Evolutionary conservation across 139 green algal genomes (phyloP).

Genomic region (Auxenochlorella pyrenoidosa): DNA sequence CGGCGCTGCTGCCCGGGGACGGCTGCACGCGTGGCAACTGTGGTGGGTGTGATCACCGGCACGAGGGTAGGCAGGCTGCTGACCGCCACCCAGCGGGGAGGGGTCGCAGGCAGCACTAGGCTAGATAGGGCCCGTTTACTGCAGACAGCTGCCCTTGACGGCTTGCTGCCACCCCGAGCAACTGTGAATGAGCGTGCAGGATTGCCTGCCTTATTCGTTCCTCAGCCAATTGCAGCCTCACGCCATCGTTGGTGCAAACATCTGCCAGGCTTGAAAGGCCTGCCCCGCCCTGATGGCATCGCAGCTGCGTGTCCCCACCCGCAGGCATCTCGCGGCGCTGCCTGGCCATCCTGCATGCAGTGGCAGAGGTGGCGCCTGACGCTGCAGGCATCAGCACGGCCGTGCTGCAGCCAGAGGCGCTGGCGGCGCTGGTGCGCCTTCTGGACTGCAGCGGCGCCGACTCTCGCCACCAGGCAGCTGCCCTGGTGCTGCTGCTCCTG

Average conservation of each 20-base stretch:
- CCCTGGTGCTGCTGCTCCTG: not conserved
- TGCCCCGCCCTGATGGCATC: not conserved
- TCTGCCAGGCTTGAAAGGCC: no score
- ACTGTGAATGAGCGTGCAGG: no score
- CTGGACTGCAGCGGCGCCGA: not conserved
- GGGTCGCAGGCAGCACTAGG: not conserved
- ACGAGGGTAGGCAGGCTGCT: not conserved
- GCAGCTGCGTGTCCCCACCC: not conserved
- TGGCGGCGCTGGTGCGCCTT: conserved; percentile 3
- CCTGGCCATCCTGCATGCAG: conserved; percentile 23
- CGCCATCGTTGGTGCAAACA: no score
- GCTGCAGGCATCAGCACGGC: not conserved
- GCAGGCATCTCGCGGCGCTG: not conserved
- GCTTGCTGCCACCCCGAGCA: no score
- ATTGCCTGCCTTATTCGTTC: no score
- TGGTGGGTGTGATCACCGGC: not conserved
- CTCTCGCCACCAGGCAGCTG: not conserved
- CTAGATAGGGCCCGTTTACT: no score
- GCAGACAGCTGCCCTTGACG: no score
- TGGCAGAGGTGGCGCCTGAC: not conserved
- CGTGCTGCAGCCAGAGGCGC: not conserved
- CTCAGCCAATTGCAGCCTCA: no score
- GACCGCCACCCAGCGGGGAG: not conserved
- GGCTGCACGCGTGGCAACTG: not conserved
- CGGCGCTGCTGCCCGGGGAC: not conserved